Percentiles rank a stretch among this genome's conserved stretches.
Conservation (phyloP, 2,329 filamentous ascomycete genomes). For the Fusarium sulawesiense region DNA sequence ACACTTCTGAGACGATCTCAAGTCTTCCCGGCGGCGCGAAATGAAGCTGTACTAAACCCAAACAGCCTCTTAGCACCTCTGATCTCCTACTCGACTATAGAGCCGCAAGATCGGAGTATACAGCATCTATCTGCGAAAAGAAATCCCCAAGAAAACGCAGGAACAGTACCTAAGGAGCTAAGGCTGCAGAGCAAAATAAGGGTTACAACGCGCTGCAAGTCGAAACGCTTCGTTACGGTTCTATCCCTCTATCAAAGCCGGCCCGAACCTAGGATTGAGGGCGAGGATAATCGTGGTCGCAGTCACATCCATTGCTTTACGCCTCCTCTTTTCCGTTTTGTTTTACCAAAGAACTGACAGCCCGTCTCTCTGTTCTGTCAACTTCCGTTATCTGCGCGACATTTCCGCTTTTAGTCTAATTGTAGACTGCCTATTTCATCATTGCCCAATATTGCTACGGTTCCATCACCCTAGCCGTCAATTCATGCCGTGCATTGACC, state of each 20-base stretch:
- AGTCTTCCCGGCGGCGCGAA: neutral
- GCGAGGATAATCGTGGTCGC: constrained; percentile 6
- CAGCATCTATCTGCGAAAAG: constrained; percentile 11
- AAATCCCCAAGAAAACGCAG: neutral
- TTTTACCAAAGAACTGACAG: neutral
- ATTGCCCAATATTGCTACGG: constrained; percentile 5
- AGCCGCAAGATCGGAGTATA: neutral
- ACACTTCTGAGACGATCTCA: neutral
- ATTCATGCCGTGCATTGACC: constrained; percentile 28
- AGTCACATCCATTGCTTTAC: neutral
- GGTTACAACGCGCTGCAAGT: neutral
- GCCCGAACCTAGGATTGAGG: constrained; percentile 4
- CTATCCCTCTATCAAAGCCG: constrained; percentile 5
- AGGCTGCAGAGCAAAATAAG: neutral
- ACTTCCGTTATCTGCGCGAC: neutral
- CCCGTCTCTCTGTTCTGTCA: neutral
- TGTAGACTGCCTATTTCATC: neutral
- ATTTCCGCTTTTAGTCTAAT: constrained; percentile 3
- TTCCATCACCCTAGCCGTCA: constrained; percentile 14
- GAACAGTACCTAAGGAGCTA: neutral
- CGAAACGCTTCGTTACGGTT: constrained; percentile 30
- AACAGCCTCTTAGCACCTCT: neutral
- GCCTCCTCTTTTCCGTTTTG: neutral
- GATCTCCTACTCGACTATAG: constrained; percentile 1
- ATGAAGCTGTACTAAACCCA: neutral